Base-by-base conservation (phyloP, 108 stramenopile species). In the Chaetoceros tenuissimus region DNA sequence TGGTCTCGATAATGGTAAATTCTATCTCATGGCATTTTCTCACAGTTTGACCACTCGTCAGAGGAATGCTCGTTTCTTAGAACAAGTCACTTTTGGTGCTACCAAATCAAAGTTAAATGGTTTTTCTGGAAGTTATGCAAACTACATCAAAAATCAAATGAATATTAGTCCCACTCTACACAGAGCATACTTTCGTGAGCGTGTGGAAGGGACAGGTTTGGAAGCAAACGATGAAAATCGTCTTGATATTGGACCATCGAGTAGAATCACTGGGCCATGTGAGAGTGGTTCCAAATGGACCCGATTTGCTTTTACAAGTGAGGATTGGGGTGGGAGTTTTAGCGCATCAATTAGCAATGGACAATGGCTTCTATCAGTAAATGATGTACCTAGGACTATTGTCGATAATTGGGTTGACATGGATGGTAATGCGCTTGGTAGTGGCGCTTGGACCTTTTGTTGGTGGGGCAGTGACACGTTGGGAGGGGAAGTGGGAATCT, bases 81-180 rank as follows among this genome's bases (percentile, higher is more conserved):
- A 79, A 49, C 63, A 64, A 52, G 74, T 72, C n/a, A 71, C 81
- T 21, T 82, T 82, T 54, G 81, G 81, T 24, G 64, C 69, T 3
- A 69, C 30, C 7, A 66, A 25, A 43, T 26, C 54, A 3, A 75
- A 74, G 23, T 69, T 82, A 40, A 46, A 66, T 45, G 46, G 23
- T 18, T 50, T 73, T 3, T 26, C 63, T 55, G 55, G 34, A 5
- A 40, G 34, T 40, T 40, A 54, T 8, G 58, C 61, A 22, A 60
- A 51, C 44, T 72, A 60, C 60, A 24, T 47, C 17, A 7, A 25
- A 0, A 48, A 59, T 0, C 78, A 79, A 53, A 63, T 71, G 47
- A 56, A 68, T 13, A n/a, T 63, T 16, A 30, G 53, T 5, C 60
- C 47, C 24, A 65, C 73, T 3, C 53, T 50, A 18, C 79, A 80